These are phyloP conservation scores for Chytriomyces sp. DNA, from an alignment of 192 early-diverging fungal genomes.

Conservation along the genomic window DNA sequence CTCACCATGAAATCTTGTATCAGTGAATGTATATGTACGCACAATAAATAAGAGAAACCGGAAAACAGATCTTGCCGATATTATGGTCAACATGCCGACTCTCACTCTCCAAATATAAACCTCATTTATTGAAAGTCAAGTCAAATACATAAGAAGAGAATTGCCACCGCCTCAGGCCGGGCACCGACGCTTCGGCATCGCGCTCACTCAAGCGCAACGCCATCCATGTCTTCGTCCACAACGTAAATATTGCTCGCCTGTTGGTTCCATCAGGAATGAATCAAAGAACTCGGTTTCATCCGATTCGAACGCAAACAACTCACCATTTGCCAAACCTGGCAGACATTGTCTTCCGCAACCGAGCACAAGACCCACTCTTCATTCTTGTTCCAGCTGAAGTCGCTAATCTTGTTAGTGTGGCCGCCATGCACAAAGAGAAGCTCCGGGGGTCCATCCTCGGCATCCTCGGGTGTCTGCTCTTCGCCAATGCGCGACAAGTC, in stretches of 20 bases:
- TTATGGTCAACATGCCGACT: no score
- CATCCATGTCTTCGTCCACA: constrained; percentile 26
- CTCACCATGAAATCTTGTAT: no score
- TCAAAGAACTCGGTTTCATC: neutral
- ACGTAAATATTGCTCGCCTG: constrained; percentile 61
- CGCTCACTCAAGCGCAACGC: constrained; percentile 9
- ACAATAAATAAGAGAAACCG: no score
- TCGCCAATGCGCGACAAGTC: constrained; percentile 92
- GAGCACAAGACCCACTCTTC: constrained; percentile 93
- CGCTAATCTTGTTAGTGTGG: constrained; percentile 94
- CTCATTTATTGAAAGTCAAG: no score
- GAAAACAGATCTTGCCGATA: no score
- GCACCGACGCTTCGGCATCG: no score
- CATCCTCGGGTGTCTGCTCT: constrained; percentile 92
- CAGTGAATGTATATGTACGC: no score
- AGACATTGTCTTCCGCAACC: constrained; percentile 95
- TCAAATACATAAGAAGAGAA: no score
- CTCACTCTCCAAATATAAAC: no score
- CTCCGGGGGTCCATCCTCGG: constrained; percentile 97
- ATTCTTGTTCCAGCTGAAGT: constrained; percentile 94
- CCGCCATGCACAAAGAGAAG: constrained; percentile 98
- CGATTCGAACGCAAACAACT: neutral
- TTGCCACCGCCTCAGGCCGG: no score
- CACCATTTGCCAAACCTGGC: constrained; percentile 99
- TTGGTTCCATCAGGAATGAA: neutral